Evolutionary conservation across 2,329 filamentous ascomycete genomes (phyloP).

Genomic region (Colletotrichum sp.): DNA sequence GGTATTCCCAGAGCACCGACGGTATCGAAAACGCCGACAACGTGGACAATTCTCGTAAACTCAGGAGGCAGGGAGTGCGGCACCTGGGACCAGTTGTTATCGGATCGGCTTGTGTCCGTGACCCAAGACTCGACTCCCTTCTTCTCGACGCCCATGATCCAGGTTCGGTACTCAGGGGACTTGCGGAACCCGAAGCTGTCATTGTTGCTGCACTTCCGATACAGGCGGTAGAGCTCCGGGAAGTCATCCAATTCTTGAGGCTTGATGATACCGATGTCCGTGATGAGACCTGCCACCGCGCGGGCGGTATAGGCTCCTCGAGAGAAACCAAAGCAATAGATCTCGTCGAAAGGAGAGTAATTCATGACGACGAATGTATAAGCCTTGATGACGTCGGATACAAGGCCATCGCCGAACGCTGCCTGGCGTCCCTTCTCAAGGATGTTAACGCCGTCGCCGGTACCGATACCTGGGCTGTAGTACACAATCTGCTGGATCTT

Average conservation of each 20-base stretch:
- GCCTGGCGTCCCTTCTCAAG: not conserved
- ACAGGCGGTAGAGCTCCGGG: not conserved
- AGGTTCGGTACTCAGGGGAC: not conserved
- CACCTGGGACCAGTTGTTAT: not conserved
- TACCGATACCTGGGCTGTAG: not conserved
- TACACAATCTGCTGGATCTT: not conserved
- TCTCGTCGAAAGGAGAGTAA: conserved; percentile 29
- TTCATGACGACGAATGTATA: conserved; percentile 45
- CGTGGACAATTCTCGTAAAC: not conserved
- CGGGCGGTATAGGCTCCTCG: conserved; percentile 45
- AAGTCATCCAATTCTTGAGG: conserved; percentile 21
- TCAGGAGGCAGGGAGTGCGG: not conserved
- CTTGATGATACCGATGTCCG: conserved; percentile 25
- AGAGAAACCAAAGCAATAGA: conserved; percentile 43
- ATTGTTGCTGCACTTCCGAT: not conserved
- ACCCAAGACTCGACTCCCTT: not conserved
- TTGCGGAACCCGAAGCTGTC: not conserved
- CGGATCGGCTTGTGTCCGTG: not conserved
- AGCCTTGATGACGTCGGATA: conserved; percentile 29
- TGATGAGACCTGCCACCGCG: conserved; percentile 41
- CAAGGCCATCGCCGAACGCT: not conserved
- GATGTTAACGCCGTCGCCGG: not conserved
- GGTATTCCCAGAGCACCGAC: conserved; percentile 16
- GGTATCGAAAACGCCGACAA: conserved; percentile 15
- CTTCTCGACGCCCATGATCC: not conserved